phyloP scores from a whole-genome alignment of 2,329 filamentous ascomycete species.

The Penicillium digitatum region DNA sequence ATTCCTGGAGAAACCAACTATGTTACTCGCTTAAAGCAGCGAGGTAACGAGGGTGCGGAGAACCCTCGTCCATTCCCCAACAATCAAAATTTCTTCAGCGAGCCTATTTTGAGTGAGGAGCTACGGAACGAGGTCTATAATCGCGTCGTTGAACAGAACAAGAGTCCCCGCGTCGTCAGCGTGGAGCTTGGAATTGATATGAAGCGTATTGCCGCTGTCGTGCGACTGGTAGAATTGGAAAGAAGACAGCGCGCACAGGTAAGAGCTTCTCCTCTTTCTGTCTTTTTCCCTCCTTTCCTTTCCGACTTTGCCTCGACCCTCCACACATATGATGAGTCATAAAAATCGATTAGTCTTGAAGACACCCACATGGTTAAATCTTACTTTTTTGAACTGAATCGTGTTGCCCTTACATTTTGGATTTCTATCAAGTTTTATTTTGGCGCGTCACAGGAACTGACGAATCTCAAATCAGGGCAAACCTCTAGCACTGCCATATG shows the following conservation, averaged over 20 bases:
- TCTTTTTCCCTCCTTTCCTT: conserved; percentile 4
- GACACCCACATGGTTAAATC: conserved; percentile 66
- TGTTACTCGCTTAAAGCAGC: conserved; percentile 19
- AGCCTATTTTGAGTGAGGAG: conserved; percentile 68
- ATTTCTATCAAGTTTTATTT: conserved; percentile 9
- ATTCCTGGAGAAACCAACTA: conserved; percentile 34
- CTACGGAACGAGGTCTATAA: conserved; percentile 70
- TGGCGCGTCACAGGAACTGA: conserved; percentile 20
- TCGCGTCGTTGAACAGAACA: conserved; percentile 61
- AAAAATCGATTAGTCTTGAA: conserved; percentile 99
- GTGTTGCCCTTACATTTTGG: conserved; percentile 4
- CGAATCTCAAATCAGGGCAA: conserved; percentile 59
- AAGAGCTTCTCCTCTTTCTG: conserved; percentile 39
- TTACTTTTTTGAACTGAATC: conserved; percentile 48
- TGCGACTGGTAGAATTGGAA: conserved; percentile 81
- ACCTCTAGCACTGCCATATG: conserved; percentile 70
- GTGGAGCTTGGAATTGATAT: conserved; percentile 75
- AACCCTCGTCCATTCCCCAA: conserved; percentile 63
- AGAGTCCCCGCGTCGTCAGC: conserved; percentile 71
- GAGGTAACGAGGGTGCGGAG: conserved; percentile 4
- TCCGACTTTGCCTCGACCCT: conserved; percentile 1
- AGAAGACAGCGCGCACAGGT: conserved; percentile 73
- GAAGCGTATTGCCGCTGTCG: conserved; percentile 77
- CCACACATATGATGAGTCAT: conserved; percentile 61
- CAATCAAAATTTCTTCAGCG: conserved; percentile 67